Conservation (phyloP, 441 rosid species). For the Croton laevigatus region DNA sequence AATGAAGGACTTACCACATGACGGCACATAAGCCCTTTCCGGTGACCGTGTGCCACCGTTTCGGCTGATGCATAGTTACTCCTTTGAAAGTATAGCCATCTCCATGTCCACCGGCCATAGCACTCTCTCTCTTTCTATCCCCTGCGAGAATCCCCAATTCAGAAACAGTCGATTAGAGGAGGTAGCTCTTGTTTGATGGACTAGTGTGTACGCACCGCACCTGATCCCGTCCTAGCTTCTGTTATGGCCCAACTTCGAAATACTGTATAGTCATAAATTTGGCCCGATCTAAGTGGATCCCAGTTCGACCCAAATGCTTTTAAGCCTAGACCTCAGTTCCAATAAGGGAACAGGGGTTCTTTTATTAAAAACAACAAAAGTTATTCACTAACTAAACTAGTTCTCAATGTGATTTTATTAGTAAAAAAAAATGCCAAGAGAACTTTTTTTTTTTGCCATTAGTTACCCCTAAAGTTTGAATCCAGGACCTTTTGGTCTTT, state of each 20-base stretch:
- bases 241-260: neutral
- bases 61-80: constrained; percentile 71
- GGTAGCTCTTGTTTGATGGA: neutral
- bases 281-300: too few species aligned
- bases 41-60: constrained; percentile 85
- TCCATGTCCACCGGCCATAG: constrained; percentile 69
- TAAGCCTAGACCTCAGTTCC: too few species aligned
- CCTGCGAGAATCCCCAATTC: constrained; percentile 23
- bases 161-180: neutral
- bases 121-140: constrained; percentile 25
- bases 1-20: constrained; percentile 63
- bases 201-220: neutral
- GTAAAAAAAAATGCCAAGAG: too few species aligned
- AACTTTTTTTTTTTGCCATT: too few species aligned
- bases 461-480: too few species aligned
- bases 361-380: too few species aligned
- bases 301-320: too few species aligned
- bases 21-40: constrained; percentile 93
- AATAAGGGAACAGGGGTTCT: too few species aligned
- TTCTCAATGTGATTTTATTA: too few species aligned
- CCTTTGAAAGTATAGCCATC: constrained; percentile 71
- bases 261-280: too few species aligned
- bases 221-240: neutral
- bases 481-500: too few species aligned
- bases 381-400: too few species aligned